Base-by-base conservation (phyloP, 2,329 filamentous ascomycete genomes). In the Colletotrichum viniferum region DNA sequence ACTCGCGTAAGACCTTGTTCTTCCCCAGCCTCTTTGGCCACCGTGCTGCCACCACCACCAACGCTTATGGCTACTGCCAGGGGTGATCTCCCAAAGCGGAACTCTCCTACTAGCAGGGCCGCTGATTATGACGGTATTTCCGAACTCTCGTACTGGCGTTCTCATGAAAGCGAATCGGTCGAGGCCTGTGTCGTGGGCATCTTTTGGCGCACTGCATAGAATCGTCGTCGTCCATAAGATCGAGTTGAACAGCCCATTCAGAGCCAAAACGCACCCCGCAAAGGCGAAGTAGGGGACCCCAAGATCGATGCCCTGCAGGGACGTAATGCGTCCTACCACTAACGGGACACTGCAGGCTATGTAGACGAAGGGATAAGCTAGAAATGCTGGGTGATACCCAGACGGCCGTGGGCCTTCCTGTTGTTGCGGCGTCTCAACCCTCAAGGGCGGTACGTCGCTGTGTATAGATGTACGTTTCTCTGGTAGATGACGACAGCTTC, bases 291-390 rank as follows among this genome's bases (percentile, higher is more conserved):
- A 91, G 2, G 79, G 77, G 2, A 88, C 82, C 1, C 88, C 85
- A 12, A 90, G 84, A 0, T 83, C 60, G 24, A 83, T 80, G 2
- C 89, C 88, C 0, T 88, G 85, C 86, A 93, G 90, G 43, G 86
- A 86, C 32, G 87, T 87, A 81, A 93, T 90, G 70, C 91, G 88
- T 24, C 90, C 90, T 0, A 89, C 86, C 9, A 90, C 90, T 2
- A 93, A 84, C 0, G 92, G 92, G 0, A 91, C 84, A 0, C 91
- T 93, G 81, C 91, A 91, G 24, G 92, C 77, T 32, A 92, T 86
- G 79, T 93, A 93, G 76, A 92, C 89, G 71, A 92, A 78, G 0
- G 92, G 92, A 77, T 93, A 93, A 5, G 91, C 84, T 26, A 92
- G 90, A 77, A 92, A 89, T 30, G 87, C 83, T 4, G 73, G 73